Evolutionary conservation across 1,284 basidiomycete genomes (phyloP), one percentile per base, ranked within the genome.

Genomic region (Ganoderma sinense): DNA sequence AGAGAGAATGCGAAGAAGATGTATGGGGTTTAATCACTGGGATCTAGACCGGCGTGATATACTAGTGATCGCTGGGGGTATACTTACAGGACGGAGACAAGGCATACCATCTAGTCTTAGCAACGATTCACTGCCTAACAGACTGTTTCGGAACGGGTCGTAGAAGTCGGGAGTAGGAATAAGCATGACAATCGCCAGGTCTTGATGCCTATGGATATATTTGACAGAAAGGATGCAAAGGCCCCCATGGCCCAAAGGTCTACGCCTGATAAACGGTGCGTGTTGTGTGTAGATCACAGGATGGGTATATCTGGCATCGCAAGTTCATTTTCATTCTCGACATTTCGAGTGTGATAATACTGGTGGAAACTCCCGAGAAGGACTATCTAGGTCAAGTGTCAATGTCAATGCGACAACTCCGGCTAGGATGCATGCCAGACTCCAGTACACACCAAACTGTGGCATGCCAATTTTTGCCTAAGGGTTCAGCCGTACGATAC

Each of bases 1-100:
- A 86, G 89, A 72, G 85, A 88, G 75, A 94, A 94, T 75, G 92
- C 92, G 4, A 77, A 80, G 66, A 80, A 66, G 64, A 81, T 94
- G 72, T 94, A 95, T 77, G 87, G 89, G 0, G 82, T 94, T 29
- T 91, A 63, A 40, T 7, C 29, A 51, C n/a, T 10, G 11, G 23
- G 10, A 51, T 51, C 23, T 26, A 4, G 48, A 11, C 48, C 23
- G 11, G 8, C 13, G n/a, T 48, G 48, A 23, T 51, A 26, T 5
- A 14, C 14, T 26, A 13, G 10, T 51, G 11, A 11, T 51, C 4
- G 48, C 11, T 51, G 23, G 14, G 13, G 48, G 23, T 51, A 20
- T 4, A 26, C n/a, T n/a, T n/a, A n/a, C 23, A 26, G 23, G 26
- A 51, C 23, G 48, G 10, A 48, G 45, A 23, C n/a, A 48, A 26